These are phyloP conservation scores for Gonium pectorale DNA, from an alignment of 139 green algal species.

Conservation along the genomic window DNA sequence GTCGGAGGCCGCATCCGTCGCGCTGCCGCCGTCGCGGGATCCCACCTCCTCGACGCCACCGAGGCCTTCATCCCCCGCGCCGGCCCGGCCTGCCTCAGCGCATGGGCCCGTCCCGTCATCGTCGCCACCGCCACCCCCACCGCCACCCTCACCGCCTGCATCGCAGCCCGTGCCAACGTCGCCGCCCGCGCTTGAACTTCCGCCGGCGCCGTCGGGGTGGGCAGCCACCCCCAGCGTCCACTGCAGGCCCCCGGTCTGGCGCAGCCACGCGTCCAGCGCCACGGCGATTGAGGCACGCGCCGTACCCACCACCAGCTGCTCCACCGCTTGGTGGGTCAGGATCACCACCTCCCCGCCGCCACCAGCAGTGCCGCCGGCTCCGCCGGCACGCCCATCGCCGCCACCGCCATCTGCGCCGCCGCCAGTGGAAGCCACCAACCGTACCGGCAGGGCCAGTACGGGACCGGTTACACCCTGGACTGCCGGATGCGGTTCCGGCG, in stretches of 20 bases:
- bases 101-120: too few relatives aligned
- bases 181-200: not conserved
- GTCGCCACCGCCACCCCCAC: not conserved
- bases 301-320: slow-evolving; percentile 26
- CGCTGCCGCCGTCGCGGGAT: too few relatives aligned
- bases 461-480: not conserved
- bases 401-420: not conserved
- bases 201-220: not conserved
- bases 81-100: too few relatives aligned
- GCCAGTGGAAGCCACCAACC: not conserved
- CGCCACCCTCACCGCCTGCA: not conserved
- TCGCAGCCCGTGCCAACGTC: not conserved
- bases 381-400: not conserved
- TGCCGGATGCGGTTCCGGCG: not conserved
- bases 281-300: not conserved
- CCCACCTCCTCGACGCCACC: not conserved
- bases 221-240: not conserved
- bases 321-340: not conserved
- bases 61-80: too few relatives aligned
- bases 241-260: not conserved
- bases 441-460: not conserved
- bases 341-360: not conserved
- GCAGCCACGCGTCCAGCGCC: not conserved
- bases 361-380: not conserved
- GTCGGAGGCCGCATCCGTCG: too few relatives aligned